Evolutionary conservation across 257 asterid genomes (phyloP).

Genomic region (Nicotiana sylvestris): DNA sequence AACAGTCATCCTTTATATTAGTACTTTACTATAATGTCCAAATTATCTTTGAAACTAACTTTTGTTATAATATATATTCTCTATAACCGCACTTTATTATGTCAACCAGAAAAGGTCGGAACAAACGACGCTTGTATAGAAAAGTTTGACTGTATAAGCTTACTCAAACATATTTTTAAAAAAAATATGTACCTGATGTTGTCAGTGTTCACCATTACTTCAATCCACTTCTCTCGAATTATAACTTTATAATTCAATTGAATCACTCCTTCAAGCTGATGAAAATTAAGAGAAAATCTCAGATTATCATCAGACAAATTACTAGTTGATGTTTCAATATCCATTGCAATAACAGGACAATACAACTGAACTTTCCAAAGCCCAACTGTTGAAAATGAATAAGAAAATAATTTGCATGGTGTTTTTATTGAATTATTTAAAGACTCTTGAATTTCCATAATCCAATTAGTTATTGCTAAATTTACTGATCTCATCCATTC

Average conservation of each 20-base stretch:
- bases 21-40: no score
- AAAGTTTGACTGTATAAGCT: no score
- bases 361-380: slow-evolving; percentile 83
- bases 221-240: slow-evolving; percentile 56
- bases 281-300: slow-evolving; percentile 60
- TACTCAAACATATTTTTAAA: neutral
- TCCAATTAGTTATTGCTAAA: slow-evolving; percentile 79
- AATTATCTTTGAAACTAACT: no score
- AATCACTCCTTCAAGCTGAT: slow-evolving; percentile 79
- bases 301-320: slow-evolving; percentile 50
- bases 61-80: no score
- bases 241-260: slow-evolving; percentile 58
- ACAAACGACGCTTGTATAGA: no score
- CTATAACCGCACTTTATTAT: no score
- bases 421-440: slow-evolving; percentile 14
- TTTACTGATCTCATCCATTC: slow-evolving; percentile 74
- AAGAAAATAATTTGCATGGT: slow-evolving; percentile 61
- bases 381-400: slow-evolving; percentile 48
- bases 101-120: no score
- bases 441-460: slow-evolving; percentile 32
- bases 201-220: slow-evolving; percentile 59
- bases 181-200: slow-evolving; percentile 50
- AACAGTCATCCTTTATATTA: no score
- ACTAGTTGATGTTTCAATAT: slow-evolving; percentile 33
- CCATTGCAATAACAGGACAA: slow-evolving; percentile 82